phyloP scores from a whole-genome alignment of 306 rosid genomes.

The Vigna trinervia region DNA sequence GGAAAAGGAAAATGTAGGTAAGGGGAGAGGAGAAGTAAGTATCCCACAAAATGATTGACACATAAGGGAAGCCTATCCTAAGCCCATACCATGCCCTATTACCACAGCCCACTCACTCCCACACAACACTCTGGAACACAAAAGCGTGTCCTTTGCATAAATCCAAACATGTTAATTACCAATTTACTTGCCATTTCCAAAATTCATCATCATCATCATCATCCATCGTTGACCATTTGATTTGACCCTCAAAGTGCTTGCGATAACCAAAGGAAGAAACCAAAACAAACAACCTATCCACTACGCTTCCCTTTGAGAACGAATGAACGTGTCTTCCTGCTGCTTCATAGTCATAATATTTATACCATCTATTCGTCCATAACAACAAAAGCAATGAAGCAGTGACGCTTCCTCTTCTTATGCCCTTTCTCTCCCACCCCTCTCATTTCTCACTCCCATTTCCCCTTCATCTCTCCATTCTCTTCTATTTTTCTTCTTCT shows the following conservation, averaged over 20 bases:
- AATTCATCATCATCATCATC: background rate
- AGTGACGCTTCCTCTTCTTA: constrained; percentile 55
- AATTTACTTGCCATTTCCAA: background rate
- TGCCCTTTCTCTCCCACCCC: constrained; percentile 38
- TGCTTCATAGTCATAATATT: background rate
- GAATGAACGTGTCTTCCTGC: background rate
- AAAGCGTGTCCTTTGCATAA: constrained; percentile 45
- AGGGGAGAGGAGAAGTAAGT: no score
- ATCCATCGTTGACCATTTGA: background rate
- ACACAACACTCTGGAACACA: background rate
- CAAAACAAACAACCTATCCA: constrained; percentile 23
- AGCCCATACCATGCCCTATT: background rate
- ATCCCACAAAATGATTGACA: constrained; percentile 40
- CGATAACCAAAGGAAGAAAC: background rate
- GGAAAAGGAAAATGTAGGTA: no score
- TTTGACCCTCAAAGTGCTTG: constrained; percentile 22
- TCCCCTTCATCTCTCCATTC: constrained; percentile 7
- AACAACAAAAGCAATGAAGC: constrained; percentile 43
- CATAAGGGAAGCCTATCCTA: constrained; percentile 37
- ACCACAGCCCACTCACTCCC: constrained; percentile 7
- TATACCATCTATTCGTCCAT: constrained; percentile 15
- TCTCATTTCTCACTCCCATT: background rate
- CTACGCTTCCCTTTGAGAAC: constrained; percentile 21
- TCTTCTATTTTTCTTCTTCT: background rate
- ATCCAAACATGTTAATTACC: background rate